Base-by-base conservation (phyloP, 2,329 filamentous ascomycete species). In the Talaromyces sp. region DNA sequence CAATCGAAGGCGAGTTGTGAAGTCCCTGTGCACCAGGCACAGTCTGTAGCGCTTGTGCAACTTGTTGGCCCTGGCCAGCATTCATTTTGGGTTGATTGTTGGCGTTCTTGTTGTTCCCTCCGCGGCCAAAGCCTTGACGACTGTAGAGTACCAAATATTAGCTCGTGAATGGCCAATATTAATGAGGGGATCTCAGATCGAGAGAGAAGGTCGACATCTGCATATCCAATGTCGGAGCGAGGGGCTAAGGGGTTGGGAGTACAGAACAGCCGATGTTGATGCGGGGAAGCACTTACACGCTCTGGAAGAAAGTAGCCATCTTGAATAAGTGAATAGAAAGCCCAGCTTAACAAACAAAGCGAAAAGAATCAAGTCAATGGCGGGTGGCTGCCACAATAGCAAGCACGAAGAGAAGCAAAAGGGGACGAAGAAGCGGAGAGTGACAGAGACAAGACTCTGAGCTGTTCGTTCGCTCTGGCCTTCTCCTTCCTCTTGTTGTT, bases 241-340 rank as follows among this genome's bases (percentile, higher is more conserved):
- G 52, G 52, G 52, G n/a, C 22, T n/a, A 56, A 56, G 52, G 52
- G 52, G 52, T 39, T 52, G 41, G 56, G 54, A 31, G 43, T 43
- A 59, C 47, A 67, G 50, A 25, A 49, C 37, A 62, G 60, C 22
- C 25, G 31, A 47, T 66, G 63, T 62, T 65, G 61, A 60, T 68
- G 57, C 57, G 61, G 64, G 61, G 66, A 66, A 45, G 54, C 25
- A 80, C 79, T 74, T 81, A 83, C 81, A 82, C 80, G 69, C 79
- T 82, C 72, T 82, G 80, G 62, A 83, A 81, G 70, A 82, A 82
- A 58, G 77, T 81, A 60, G 80, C 77, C 81, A 83, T 83, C 62
- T 64, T 77, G 66, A 63, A 61, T 17, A 35, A 15, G 56, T n/a
- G 27, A 59, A 45, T 3, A 50, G 43, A 63, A 63, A 62, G 60